phyloP scores from a whole-genome alignment of 1,139 yeast species.

The Protomyces arabidopsidicola region DNA sequence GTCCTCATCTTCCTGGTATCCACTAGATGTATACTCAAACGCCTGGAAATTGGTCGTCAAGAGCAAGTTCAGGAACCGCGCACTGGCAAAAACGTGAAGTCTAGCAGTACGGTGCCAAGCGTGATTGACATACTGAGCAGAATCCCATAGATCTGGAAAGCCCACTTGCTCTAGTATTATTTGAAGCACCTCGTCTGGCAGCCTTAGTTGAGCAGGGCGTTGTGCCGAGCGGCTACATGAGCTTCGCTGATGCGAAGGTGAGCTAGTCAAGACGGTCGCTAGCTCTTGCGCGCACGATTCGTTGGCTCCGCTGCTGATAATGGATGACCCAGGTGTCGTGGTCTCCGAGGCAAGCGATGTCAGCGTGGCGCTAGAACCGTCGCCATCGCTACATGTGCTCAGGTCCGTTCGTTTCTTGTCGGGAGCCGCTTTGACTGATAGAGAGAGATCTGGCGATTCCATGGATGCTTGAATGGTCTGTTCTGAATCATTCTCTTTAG shows the following conservation, averaged over 20 bases:
- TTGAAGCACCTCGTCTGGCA: background rate
- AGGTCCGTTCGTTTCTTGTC: background rate
- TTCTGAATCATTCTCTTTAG: background rate
- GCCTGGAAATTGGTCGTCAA: background rate
- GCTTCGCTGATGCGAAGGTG: background rate
- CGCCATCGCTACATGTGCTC: background rate
- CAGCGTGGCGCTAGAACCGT: background rate
- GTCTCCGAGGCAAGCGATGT: background rate
- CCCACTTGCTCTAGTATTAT: background rate
- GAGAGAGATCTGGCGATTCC: background rate
- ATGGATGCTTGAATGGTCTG: background rate
- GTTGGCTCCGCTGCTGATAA: background rate
- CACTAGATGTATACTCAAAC: background rate
- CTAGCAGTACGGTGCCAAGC: background rate
- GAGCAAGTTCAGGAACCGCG: background rate
- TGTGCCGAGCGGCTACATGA: background rate
- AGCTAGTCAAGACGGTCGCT: background rate
- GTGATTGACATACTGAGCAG: background rate
- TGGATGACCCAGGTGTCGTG: background rate
- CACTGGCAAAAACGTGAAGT: background rate
- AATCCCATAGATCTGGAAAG: slow-evolving; percentile 6
- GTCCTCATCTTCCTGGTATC: background rate
- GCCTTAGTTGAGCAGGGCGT: background rate
- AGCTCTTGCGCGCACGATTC: background rate
- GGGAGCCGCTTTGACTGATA: background rate